Evolutionary conservation across 2,329 filamentous ascomycete species (phyloP).

Genomic region (Ceratocystis ficicola): DNA sequence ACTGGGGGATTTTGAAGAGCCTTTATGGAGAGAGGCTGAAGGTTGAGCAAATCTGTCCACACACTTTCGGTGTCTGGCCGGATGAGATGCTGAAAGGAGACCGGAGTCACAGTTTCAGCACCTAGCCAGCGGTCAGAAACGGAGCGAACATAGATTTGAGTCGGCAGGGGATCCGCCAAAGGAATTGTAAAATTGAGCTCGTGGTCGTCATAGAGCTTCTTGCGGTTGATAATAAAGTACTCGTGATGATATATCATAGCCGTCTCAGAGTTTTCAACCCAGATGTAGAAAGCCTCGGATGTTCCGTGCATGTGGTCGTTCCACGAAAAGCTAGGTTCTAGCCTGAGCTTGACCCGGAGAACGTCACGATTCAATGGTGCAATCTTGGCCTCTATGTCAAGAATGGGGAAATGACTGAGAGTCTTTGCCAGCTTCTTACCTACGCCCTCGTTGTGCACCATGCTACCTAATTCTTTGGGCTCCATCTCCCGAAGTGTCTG

Average conservation of each 20-base stretch:
- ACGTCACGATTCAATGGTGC: constrained; percentile 92
- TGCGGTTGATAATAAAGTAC: constrained; percentile 82
- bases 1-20: constrained; percentile 77
- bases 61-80: constrained; percentile 94
- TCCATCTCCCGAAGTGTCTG: constrained; percentile 90
- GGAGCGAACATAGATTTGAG: constrained; percentile 88
- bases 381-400: constrained; percentile 85
- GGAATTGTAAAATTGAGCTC: constrained; percentile 98
- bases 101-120: constrained; percentile 85
- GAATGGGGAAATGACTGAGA: constrained; percentile 80
- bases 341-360: constrained; percentile 71
- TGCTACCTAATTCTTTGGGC: constrained; percentile 69
- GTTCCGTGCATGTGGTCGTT: constrained; percentile 87
- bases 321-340: constrained; percentile 87
- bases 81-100: constrained; percentile 96
- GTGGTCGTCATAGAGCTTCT: constrained; percentile 88
- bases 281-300: constrained; percentile 95
- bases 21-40: constrained; percentile 78
- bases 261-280: constrained; percentile 97
- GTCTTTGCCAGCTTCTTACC: constrained; percentile 71
- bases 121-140: constrained; percentile 95
- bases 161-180: constrained; percentile 79
- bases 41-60: constrained; percentile 83
- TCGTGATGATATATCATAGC: constrained; percentile 97
- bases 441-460: constrained; percentile 84